Conservation (phyloP, 345 rosid genomes). For the Brassica juncea region DNA sequence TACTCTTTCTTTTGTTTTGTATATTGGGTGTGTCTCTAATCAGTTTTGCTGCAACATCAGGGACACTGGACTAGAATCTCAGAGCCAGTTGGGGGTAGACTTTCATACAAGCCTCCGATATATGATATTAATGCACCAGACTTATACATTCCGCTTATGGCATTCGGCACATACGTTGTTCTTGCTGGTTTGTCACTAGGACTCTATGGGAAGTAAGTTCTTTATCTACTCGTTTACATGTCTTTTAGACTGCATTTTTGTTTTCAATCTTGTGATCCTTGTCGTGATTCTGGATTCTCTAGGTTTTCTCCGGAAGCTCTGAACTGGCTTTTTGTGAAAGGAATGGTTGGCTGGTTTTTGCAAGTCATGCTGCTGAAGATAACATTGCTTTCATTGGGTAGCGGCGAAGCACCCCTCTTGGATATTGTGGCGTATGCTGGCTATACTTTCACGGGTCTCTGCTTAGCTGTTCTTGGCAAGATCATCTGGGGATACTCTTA, state of each 20-base stretch:
- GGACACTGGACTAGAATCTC: conserved; percentile 96
- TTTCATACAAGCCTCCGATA: conserved; percentile 93
- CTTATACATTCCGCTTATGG: conserved; percentile 95
- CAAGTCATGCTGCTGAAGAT: conserved; percentile 83
- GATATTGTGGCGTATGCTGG: conserved; percentile 90
- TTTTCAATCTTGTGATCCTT: conserved; percentile 3
- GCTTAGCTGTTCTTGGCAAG: conserved; percentile 76
- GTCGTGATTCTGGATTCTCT: not conserved
- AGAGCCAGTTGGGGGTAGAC: conserved; percentile 97
- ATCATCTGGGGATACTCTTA: conserved; percentile 66
- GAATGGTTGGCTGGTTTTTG: conserved; percentile 84
- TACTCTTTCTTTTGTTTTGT: not conserved
- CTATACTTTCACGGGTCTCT: conserved; percentile 74
- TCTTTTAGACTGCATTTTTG: not conserved
- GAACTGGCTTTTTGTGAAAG: conserved; percentile 88
- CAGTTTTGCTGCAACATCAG: conserved; percentile 43
- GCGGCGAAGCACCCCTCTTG: conserved; percentile 90
- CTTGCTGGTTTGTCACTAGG: conserved; percentile 89
- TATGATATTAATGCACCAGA: conserved; percentile 95
- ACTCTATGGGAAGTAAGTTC: conserved; percentile 82
- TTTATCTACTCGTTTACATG: not conserved
- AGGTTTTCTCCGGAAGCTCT: conserved; percentile 93
- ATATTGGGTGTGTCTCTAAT: conserved; percentile 3
- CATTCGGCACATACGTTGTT: conserved; percentile 81
- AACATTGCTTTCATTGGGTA: conserved; percentile 75